phyloP scores from a whole-genome alignment of 108 stramenopile species.

The Nitzschia sp. region DNA sequence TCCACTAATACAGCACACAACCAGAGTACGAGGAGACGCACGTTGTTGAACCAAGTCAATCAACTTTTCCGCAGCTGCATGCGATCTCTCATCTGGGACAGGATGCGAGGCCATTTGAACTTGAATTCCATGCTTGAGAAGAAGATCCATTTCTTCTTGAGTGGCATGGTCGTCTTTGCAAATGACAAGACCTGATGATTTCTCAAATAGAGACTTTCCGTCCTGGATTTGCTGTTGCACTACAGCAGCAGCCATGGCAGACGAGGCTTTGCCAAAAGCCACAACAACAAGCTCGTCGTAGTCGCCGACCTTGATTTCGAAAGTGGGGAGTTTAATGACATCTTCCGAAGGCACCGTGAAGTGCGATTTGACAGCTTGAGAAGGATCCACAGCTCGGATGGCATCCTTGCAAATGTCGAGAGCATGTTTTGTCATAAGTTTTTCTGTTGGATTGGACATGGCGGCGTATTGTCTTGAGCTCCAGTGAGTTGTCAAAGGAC shows the following conservation, averaged over 20 bases:
- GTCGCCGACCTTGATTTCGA: slow-evolving; percentile 31
- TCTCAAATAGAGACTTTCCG: slow-evolving; percentile 3
- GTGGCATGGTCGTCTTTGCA: slow-evolving; percentile 86
- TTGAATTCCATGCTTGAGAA: slow-evolving; percentile 42
- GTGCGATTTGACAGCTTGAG: slow-evolving; percentile 47
- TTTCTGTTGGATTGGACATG: slow-evolving; percentile 33
- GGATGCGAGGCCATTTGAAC: slow-evolving; percentile 77
- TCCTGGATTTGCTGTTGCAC: slow-evolving; percentile 42
- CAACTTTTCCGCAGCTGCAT: slow-evolving; percentile 54
- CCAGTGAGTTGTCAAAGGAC: no score
- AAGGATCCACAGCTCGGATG: slow-evolving; percentile 74
- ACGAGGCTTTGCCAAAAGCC: slow-evolving; percentile 82
- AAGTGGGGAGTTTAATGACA: slow-evolving; percentile 2
- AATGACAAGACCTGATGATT: slow-evolving; percentile 65
- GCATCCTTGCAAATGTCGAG: slow-evolving; percentile 57
- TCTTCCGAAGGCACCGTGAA: slow-evolving; percentile 12
- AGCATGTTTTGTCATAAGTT: slow-evolving; percentile 60
- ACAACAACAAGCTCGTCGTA: slow-evolving; percentile 66
- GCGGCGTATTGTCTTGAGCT: no score
- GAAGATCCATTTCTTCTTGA: slow-evolving; percentile 44
- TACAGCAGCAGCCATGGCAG: slow-evolving; percentile 73
- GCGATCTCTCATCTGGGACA: slow-evolving; percentile 75
- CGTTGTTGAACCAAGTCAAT: slow-evolving; percentile 45
- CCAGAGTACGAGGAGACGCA: slow-evolving; percentile 45
- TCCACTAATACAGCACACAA: slow-evolving; percentile 75